Evolutionary conservation across 2,329 filamentous ascomycete genomes (phyloP).

Genomic region (Cladosporium phlei): DNA sequence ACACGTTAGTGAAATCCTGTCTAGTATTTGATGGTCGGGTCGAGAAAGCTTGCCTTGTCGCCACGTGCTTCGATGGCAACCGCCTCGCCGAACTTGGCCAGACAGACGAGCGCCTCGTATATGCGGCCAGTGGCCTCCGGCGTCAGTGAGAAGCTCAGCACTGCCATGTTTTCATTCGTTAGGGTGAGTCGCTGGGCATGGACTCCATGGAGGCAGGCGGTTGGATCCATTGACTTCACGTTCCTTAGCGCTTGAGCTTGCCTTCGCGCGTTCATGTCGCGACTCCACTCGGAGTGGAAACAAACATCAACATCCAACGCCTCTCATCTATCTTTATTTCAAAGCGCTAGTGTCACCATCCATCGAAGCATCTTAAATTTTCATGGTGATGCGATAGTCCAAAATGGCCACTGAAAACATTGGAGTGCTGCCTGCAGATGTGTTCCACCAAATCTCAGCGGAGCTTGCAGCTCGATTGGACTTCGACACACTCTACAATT

Average conservation of each 20-base stretch:
- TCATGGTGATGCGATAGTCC: background rate
- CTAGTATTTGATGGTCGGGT: no score
- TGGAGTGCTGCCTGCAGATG: constrained; percentile 49
- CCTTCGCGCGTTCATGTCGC: constrained; percentile 4
- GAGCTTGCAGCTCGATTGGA: constrained; percentile 54
- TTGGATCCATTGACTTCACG: background rate
- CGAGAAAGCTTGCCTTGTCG: constrained; percentile 57
- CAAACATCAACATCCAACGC: constrained; percentile 5
- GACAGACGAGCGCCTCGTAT: constrained; percentile 68
- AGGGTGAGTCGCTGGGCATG: background rate
- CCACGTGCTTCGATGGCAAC: constrained; percentile 69
- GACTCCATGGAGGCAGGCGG: background rate
- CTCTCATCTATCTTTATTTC: no score
- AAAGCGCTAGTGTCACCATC: background rate
- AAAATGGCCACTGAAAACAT: constrained; percentile 9
- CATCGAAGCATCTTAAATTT: background rate
- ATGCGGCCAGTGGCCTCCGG: constrained; percentile 67
- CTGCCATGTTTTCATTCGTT: constrained; percentile 21
- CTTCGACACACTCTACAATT: constrained; percentile 57
- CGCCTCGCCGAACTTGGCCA: constrained; percentile 74
- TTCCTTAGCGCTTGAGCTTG: constrained; percentile 4
- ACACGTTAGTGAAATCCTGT: constrained; percentile 14
- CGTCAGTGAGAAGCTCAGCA: constrained; percentile 65
- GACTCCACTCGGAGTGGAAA: no score
- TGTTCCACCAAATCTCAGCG: constrained; percentile 57